Evolutionary conservation across 2,329 filamentous ascomycete genomes (phyloP), one percentile per base, ranked within the genome.

Genomic region (Verticillium tricorpus): DNA sequence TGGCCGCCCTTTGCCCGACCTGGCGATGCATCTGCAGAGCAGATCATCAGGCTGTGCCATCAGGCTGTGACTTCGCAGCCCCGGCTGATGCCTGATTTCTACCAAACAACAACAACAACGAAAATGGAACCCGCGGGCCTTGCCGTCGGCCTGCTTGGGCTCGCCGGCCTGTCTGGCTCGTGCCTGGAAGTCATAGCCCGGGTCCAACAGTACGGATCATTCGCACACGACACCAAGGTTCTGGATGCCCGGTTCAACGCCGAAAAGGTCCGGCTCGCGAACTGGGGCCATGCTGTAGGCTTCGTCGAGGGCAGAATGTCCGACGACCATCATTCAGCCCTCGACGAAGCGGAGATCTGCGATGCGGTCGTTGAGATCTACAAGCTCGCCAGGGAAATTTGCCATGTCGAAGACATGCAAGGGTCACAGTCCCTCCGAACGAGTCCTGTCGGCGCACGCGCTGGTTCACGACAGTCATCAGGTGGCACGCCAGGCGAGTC

Each of bases 231-330:
- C 2, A 61, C 62, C 4, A 55, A 61, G 11, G 32, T 59, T 0
- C 32, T 72, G 0, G 58, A 64, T 2, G 61, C 65, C 0, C 61
- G 62, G 2, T 69, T 71, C 15, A 54, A 58, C 1, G 63, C 67
- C 1, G 32, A 60, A 0, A 66, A 58, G 11, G 15, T 66, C 1
- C 64, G 64, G 4, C 61, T 72, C 4, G 65, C 67, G 22, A 40
- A 63, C 9, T 72, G 69, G 69, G 70, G 68, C 0, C 35, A 7
- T 0, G 39, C 37, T 1, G 67, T 71, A 2, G 70, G 70, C 0
- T 25, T 71, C 11, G 28, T 62, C 12, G 0, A 54, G 1, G 57
- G 39, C 14, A 37, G 35, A 55, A 22, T 60, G 28, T 25, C 54
- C 2, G 31, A 57, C 17, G 22, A 58, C 5, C 61, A 67, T 17